phyloP scores from a whole-genome alignment of 306 rosid genomes.

The Cicer cuneatum region DNA sequence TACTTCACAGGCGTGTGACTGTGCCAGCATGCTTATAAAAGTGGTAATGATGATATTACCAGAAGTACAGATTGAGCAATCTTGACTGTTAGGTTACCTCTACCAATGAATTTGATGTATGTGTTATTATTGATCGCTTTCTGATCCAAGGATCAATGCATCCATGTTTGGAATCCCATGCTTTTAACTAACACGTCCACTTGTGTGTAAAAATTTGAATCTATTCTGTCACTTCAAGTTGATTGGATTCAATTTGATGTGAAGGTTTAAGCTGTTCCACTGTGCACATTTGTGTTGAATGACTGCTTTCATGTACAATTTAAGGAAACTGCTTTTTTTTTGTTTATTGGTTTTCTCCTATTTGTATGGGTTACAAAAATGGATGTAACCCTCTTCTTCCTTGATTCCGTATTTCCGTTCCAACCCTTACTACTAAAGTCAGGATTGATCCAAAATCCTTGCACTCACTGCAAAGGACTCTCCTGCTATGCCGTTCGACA shows the following conservation, averaged over 20 bases:
- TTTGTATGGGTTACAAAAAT: constrained; percentile 13
- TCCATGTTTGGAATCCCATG: constrained; percentile 20
- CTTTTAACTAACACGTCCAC: constrained; percentile 9
- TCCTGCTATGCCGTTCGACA: constrained; percentile 25
- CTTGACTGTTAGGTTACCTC: constrained; percentile 18
- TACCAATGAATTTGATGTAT: constrained; percentile 15
- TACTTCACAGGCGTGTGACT: constrained; percentile 10
- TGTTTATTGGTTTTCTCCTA: neutral
- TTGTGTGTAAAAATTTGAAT: constrained; percentile 31
- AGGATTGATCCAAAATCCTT: constrained; percentile 23
- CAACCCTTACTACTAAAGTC: constrained; percentile 19
- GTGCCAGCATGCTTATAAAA: neutral
- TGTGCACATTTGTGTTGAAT: constrained; percentile 11
- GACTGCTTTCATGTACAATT: constrained; percentile 16
- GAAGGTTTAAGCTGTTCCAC: constrained; percentile 29
- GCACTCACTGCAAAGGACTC: neutral
- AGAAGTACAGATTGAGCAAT: constrained; percentile 18
- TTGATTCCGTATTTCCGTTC: neutral
- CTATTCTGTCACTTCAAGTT: constrained; percentile 28
- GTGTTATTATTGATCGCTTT: constrained; percentile 29
- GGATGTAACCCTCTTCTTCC: constrained; percentile 12
- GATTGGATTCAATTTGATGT: constrained; percentile 29
- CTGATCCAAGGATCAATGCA: constrained; percentile 6
- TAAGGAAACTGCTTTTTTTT: constrained; percentile 9
- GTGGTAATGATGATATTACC: constrained; percentile 1